Percentiles rank a stretch among this genome's conserved stretches.
These are phyloP conservation scores for Pneumocystis wakefieldiae DNA, from an alignment of 1,139 yeast species.

Conservation along the genomic window DNA sequence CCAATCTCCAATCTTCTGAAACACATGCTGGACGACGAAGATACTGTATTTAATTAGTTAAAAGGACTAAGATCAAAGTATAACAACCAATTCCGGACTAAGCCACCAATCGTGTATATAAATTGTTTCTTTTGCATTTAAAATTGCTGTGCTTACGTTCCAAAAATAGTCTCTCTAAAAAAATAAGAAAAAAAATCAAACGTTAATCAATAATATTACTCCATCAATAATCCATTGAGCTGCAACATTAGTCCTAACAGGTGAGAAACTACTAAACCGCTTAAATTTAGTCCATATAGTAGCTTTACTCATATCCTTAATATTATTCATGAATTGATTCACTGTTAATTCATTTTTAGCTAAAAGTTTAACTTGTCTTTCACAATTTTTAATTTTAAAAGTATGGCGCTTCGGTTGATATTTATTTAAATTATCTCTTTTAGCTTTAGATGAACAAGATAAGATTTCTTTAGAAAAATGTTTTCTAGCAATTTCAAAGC, in stretches of 20 bases:
- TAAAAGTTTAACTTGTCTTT: constrained; percentile 58
- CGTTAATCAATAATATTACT: constrained; percentile 13
- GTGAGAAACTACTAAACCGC: constrained; percentile 84
- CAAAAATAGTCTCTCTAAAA: constrained; percentile 67
- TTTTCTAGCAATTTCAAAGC: constrained; percentile 35
- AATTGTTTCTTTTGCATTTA: constrained; percentile 86
- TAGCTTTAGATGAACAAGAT: constrained; percentile 16
- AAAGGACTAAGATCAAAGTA: not conserved
- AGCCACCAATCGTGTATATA: constrained; percentile 99
- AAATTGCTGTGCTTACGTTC: constrained; percentile 86
- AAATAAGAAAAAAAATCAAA: not conserved
- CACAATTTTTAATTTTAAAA: constrained; percentile 49
- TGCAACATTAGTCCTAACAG: constrained; percentile 65
- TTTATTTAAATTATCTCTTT: constrained; percentile 11
- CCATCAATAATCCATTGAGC: constrained; percentile 98
- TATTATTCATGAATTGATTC: constrained; percentile 60
- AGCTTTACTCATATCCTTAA: constrained; percentile 50
- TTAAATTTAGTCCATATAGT: constrained; percentile 60
- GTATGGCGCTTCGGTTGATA: constrained; percentile 9
- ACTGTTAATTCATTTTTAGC: constrained; percentile 61
- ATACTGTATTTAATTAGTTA: constrained; percentile 26
- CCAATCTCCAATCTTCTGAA: constrained; percentile 86
- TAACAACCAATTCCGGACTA: constrained; percentile 53
- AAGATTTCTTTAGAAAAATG: constrained; percentile 15
- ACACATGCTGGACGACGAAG: constrained; percentile 90